Evolutionary conservation across 2,329 filamentous ascomycete species (phyloP), one percentile per base, ranked within the genome.

Genomic region (Trichoderma koningii): DNA sequence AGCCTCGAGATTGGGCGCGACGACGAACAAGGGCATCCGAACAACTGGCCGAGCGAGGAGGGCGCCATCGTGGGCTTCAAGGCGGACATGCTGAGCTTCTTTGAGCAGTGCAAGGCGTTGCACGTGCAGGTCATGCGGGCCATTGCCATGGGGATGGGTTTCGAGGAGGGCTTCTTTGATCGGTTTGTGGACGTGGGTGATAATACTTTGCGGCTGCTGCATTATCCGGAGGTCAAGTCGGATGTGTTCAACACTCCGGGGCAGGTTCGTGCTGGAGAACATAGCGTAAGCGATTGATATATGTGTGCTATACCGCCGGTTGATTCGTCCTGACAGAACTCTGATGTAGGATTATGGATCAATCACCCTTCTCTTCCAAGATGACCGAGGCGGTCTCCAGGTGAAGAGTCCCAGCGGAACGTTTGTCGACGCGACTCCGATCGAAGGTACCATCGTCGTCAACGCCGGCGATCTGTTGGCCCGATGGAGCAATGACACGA

Each of bases 391-490:
- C 9, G 85, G 85, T 0, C 71, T 87, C 59, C 84, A 87, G 73
- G 83, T 85, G 21, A 84, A 87, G 71, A 89, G 87, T 55, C 92
- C 92, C 0, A 88, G 85, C 47, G 91, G 91, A 2, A 86, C 83
- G 0, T 97, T 93, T 72, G 87, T 97, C 45, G 87, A 97, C 72
- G 93, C 91, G 1, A 92, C 86, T 7, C 93, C 93, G 0, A 94
- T 96, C 66, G 82, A 87, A 42, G 88, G 87, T 63, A 93, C 92
- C 0, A 89, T 95, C 47, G 91, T 97, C 12, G 85, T 97, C 69
- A 97, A 97, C 72, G 93, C 93, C 0, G 93, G 93, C 1, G 93
- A 97, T 74, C 75, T 97, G 70, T 80, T 97, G 56, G 89, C 91
- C 1, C 83, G 93, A 60, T 97, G 93, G 93, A 92, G 90, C 68